Conservation (phyloP, 2,329 filamentous ascomycete species). For the Penicillium sp. region DNA sequence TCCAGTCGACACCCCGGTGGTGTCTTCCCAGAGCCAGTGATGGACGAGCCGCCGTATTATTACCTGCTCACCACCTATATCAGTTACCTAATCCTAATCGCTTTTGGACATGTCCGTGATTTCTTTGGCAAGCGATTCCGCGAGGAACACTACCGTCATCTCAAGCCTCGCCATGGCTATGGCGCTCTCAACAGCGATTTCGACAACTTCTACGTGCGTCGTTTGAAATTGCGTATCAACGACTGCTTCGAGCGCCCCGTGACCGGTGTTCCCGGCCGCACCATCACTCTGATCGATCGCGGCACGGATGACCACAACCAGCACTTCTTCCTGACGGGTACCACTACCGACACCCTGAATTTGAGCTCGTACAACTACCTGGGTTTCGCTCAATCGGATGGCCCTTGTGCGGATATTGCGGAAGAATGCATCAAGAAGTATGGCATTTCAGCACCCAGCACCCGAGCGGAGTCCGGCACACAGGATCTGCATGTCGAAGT, state of each 20-base stretch:
- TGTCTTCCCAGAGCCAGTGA: constrained; percentile 76
- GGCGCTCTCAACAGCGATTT: constrained; percentile 97
- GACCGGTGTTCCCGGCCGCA: constrained; percentile 90
- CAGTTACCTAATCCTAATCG: constrained; percentile 93
- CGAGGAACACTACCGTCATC: constrained; percentile 78
- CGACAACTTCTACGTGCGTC: constrained; percentile 94
- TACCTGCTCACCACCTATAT: constrained; percentile 97
- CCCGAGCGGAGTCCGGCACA: constrained; percentile 80
- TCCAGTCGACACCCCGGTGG: constrained; percentile 82
- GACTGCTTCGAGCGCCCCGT: constrained; percentile 94
- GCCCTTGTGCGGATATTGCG: constrained; percentile 89
- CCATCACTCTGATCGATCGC: constrained; percentile 88
- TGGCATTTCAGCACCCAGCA: constrained; percentile 78
- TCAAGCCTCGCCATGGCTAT: constrained; percentile 83
- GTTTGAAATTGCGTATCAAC: constrained; percentile 90
- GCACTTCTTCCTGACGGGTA: constrained; percentile 84
- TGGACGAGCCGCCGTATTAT: constrained; percentile 96
- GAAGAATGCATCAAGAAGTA: constrained; percentile 84
- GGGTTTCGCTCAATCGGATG: constrained; percentile 95
- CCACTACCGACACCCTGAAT: constrained; percentile 90
- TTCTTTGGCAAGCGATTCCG: constrained; percentile 97
- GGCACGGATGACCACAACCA: constrained; percentile 88
- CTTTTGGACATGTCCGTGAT: constrained; percentile 91
- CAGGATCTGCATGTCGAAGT: constrained; percentile 86
- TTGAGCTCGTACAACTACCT: constrained; percentile 99